Evolutionary conservation across 176 grass and related monocot species (phyloP).

Genomic region (Oryza coarctata): DNA sequence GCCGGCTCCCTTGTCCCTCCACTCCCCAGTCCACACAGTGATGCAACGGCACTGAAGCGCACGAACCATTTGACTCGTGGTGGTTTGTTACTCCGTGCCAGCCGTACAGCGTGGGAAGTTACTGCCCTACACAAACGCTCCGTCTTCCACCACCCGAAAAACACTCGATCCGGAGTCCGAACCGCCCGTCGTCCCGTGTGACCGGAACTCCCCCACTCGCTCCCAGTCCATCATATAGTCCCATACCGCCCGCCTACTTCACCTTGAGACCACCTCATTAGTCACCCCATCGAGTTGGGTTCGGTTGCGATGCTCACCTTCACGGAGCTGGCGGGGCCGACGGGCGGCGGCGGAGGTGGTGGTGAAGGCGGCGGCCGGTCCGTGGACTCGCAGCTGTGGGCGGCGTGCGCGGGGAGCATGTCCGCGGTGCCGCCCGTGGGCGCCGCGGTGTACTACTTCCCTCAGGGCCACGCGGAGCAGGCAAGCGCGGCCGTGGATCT

Average conservation of each 20-base stretch:
- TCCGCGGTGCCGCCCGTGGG: conserved; percentile 77
- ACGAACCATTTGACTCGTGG: background rate
- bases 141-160: background rate
- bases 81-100: background rate
- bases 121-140: background rate
- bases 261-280: background rate
- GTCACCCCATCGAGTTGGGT: background rate
- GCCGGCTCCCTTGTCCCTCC: background rate
- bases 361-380: background rate
- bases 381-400: conserved; percentile 86
- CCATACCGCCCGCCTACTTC: background rate
- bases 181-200: conserved; percentile 19
- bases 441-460: conserved; percentile 90
- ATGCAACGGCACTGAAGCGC: background rate
- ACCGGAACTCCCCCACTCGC: background rate
- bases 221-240: background rate
- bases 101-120: background rate
- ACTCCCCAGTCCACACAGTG: background rate
- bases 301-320: conserved; percentile 46
- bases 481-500: conserved; percentile 49
- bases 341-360: background rate
- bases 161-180: conserved; percentile 6
- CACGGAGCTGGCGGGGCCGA: conserved; percentile 33
- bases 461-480: conserved; percentile 97
- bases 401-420: conserved; percentile 86